These are phyloP conservation scores for Macrolepiota albuminosa DNA, from an alignment of 768 basidiomycete genomes.

Conservation along the genomic window DNA sequence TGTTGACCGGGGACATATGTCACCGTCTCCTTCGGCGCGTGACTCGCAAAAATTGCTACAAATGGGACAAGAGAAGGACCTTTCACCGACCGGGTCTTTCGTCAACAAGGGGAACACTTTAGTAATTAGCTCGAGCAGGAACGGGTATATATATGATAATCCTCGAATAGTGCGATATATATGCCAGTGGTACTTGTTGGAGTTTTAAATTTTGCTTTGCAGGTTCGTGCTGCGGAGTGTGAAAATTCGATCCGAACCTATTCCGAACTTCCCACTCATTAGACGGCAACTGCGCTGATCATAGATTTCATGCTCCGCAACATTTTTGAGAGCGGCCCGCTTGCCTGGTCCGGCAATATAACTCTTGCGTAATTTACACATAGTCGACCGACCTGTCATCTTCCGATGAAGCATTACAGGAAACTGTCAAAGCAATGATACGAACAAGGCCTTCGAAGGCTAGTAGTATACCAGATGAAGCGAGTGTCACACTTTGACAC, in stretches of 20 bases:
- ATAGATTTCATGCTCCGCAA: not conserved
- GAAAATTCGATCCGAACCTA: not conserved
- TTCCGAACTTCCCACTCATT: not conserved
- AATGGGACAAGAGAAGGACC: not conserved
- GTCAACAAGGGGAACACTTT: not conserved
- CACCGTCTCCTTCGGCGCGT: not conserved
- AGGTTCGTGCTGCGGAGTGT: not conserved
- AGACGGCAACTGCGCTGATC: not conserved
- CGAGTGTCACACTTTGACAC: not conserved
- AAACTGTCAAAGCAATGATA: too few relatives aligned
- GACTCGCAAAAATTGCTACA: not conserved
- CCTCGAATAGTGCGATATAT: slow-evolving; percentile 7
- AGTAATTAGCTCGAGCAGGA: not conserved
- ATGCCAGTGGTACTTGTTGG: slow-evolving; percentile 3
- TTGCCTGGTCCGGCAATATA: too few relatives aligned
- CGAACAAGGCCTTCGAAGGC: not conserved
- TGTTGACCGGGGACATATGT: slow-evolving; percentile 2
- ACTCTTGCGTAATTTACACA: too few relatives aligned
- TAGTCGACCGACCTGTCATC: too few relatives aligned
- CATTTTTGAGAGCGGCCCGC: not conserved
- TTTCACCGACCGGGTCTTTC: not conserved
- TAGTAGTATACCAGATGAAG: not conserved
- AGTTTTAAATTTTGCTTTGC: not conserved
- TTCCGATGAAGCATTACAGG: too few relatives aligned
- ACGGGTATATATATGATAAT: not conserved